Conservation (phyloP, 2,329 filamentous ascomycete genomes). For the Colletotrichum sp. region DNA sequence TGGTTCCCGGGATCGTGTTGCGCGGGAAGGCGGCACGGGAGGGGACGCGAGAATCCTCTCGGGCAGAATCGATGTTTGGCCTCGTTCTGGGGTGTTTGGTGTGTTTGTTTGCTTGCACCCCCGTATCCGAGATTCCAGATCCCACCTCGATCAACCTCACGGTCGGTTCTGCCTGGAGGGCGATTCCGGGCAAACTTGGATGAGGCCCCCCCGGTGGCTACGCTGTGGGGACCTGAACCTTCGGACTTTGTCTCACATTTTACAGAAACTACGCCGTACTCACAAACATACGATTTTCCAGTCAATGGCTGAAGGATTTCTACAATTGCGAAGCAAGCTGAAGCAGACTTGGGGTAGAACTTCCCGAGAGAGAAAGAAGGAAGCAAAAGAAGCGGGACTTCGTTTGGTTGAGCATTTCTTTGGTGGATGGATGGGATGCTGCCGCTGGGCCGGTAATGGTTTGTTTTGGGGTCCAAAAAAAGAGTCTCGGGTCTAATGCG, state of each 20-base stretch:
- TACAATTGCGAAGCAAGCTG: not conserved
- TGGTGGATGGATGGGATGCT: not conserved
- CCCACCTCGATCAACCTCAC: not conserved
- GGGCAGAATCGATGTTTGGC: slow-evolving; percentile 7
- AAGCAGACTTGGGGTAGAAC: not conserved
- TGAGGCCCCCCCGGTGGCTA: not conserved
- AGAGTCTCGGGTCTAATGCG: not conserved
- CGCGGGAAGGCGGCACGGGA: not conserved
- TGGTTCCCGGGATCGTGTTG: not conserved
- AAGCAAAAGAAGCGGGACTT: not conserved
- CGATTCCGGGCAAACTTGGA: not conserved
- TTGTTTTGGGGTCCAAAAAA: not conserved
- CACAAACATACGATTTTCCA: not conserved
- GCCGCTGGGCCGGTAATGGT: not conserved
- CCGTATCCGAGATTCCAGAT: not conserved
- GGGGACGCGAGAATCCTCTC: not conserved
- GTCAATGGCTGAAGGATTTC: not conserved
- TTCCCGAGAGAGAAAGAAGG: not conserved
- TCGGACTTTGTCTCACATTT: not conserved
- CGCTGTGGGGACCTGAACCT: not conserved
- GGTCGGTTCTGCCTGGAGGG: not conserved
- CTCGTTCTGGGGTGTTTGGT: not conserved
- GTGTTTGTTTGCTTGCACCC: not conserved
- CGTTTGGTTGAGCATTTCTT: not conserved
- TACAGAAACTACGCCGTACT: not conserved